Evolutionary conservation across 2,329 filamentous ascomycete species (phyloP), one percentile per base, ranked within the genome.

Genomic region (Venturia oleaginea): DNA sequence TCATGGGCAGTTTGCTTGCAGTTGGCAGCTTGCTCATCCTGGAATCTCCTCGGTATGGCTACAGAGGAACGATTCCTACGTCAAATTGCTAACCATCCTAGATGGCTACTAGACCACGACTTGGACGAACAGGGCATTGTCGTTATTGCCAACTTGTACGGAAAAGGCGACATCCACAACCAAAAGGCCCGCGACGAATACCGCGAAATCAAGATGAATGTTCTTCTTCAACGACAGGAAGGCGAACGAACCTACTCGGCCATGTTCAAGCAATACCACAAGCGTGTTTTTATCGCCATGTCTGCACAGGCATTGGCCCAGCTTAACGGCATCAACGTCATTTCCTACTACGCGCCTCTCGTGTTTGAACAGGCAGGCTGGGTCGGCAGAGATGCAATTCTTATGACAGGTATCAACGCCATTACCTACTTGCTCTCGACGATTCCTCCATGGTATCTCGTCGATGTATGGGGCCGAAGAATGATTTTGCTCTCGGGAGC

Each of bases 271-370:
- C 86, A 91, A 67, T 97, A 97, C 80, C 85, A 83, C 73, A 94
- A 89, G 71, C 91, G 94, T 63, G 93, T 97, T 68, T 91, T 97
- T 72, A 97, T 97, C 74, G 94, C 94, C 77, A 97, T 97, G 94
- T 97, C 93, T 40, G 94, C 94, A 4, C 94, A 97, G 76, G 92
- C 88, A 6, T 85, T 99, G 68, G 94, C 94, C 34, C 94, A 99
- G 77, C 85, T 99, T 63, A 97, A 97, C 78, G 94, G 94, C 68
- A 99, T 99, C 80, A 99, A 99, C 77, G 94, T 99, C 74, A 99
- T 99, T 68, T 97, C 93, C 1, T 99, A 97, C 81, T 99, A 99
- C 73, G 94, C 94, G 0, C 94, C 94, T 0, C 86, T 95, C 64
- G 93, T 97, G 19, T 97, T 99, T 71, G 92, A 97, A 77, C 92